Evolutionary conservation across 2,329 filamentous ascomycete genomes (phyloP).

Genomic region (Colletotrichum somersetense): DNA sequence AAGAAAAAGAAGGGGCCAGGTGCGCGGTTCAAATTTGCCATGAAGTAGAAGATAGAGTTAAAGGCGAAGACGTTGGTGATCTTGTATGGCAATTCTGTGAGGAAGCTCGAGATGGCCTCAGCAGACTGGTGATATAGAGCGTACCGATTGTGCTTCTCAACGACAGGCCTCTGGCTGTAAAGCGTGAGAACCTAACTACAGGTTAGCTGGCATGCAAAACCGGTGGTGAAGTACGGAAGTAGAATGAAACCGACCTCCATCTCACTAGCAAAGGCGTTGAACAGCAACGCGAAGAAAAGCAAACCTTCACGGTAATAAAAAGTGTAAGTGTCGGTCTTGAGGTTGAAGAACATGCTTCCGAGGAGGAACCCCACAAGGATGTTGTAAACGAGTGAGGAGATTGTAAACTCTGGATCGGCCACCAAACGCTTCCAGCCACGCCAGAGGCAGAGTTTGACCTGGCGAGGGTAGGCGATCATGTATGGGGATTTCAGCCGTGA

Average conservation of each 20-base stretch:
- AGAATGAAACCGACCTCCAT: constrained; percentile 42
- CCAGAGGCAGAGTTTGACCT: constrained; percentile 70
- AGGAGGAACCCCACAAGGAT: constrained; percentile 64
- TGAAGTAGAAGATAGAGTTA: constrained; percentile 75
- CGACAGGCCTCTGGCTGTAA: constrained; percentile 46
- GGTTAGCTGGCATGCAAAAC: neutral
- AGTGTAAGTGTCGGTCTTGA: constrained; percentile 63
- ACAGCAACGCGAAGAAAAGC: constrained; percentile 50
- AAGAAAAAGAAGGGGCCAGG: constrained; percentile 73
- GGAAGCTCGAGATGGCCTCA: constrained; percentile 73
- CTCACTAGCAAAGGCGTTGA: constrained; percentile 49
- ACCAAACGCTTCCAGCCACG: constrained; percentile 75
- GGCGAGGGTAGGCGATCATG: constrained; percentile 73
- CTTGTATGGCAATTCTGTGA: constrained; percentile 74
- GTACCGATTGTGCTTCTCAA: constrained; percentile 48
- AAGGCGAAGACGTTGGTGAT: constrained; percentile 68
- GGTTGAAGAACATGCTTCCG: constrained; percentile 75
- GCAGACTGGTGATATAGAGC: constrained; percentile 53
- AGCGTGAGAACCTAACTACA: constrained; percentile 39
- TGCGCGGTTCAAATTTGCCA: constrained; percentile 71
- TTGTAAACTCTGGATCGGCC: constrained; percentile 74
- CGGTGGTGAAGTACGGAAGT: rapidly evolving
- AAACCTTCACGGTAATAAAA: constrained; percentile 61
- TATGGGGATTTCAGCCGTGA: constrained; percentile 69
- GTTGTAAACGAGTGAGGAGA: constrained; percentile 68